Percentiles rank a stretch among this genome's conserved stretches.
These are phyloP conservation scores for Fusarium sp. DNA, from an alignment of 2,329 filamentous ascomycete species.

Conservation along the genomic window DNA sequence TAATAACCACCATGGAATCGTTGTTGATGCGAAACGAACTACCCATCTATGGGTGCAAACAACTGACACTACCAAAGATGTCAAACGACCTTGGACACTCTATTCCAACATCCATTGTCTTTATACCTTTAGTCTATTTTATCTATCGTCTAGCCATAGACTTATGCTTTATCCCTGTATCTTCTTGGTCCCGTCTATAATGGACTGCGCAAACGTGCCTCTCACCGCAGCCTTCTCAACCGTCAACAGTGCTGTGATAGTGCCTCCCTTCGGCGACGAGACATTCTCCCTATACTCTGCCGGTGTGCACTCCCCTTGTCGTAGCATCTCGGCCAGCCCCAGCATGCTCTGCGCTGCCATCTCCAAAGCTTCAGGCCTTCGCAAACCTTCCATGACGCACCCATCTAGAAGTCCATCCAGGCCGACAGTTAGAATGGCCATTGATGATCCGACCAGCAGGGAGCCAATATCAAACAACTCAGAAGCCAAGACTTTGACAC, in stretches of 20 bases:
- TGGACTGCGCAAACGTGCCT: slow-evolving; percentile 6
- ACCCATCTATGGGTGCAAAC: not conserved
- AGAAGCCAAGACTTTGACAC: slow-evolving; percentile 7
- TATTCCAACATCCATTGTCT: not conserved
- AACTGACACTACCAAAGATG: not conserved
- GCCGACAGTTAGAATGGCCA: slow-evolving; percentile 8
- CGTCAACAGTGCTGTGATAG: slow-evolving; percentile 7
- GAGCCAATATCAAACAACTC: slow-evolving; percentile 17
- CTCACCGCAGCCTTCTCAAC: slow-evolving; percentile 14
- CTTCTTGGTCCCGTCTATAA: not conserved
- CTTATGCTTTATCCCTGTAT: not conserved
- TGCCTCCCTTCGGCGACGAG: slow-evolving; percentile 10
- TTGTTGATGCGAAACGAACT: not conserved
- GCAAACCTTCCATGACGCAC: slow-evolving; percentile 11
- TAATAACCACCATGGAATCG: not conserved
- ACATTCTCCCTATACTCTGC: slow-evolving; percentile 10
- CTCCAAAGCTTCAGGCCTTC: slow-evolving; percentile 12
- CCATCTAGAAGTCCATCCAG: slow-evolving; percentile 15
- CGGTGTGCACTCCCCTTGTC: not conserved
- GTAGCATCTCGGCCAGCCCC: slow-evolving; percentile 12
- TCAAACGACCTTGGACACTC: not conserved
- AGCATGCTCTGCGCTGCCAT: slow-evolving; percentile 10
- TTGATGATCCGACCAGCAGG: slow-evolving; percentile 11
- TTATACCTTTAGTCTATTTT: not conserved
- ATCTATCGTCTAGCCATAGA: not conserved